Percentiles rank a stretch among this genome's conserved stretches.
Evolutionary conservation across 139 green algal species (phyloP).

Genomic region (Nannochloris sp.): DNA sequence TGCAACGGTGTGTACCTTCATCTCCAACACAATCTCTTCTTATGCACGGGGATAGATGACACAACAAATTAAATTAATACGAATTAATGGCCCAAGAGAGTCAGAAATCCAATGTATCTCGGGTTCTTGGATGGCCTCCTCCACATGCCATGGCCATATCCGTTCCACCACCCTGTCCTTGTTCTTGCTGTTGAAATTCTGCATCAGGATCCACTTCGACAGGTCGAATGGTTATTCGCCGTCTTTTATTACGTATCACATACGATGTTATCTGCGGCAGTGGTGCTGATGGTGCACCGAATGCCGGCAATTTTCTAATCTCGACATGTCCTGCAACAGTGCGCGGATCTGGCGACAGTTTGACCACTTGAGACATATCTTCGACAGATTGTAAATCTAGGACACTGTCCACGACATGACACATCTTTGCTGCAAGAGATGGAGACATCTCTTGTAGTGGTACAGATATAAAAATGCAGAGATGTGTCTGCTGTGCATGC

Average conservation of each 20-base stretch:
- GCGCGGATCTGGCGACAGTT: slow-evolving; percentile 39
- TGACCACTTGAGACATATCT: slow-evolving; percentile 47
- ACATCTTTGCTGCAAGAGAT: slow-evolving; percentile 23
- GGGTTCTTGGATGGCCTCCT: background rate
- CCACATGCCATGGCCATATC: background rate
- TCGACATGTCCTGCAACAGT: slow-evolving; percentile 46
- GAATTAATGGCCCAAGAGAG: no score
- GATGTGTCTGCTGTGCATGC: slow-evolving; percentile 8
- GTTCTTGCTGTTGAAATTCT: slow-evolving; percentile 15
- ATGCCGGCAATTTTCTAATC: slow-evolving; percentile 39
- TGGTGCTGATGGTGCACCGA: slow-evolving; percentile 33
- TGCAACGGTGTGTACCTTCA: no score
- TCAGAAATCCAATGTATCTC: no score
- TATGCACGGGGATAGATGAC: no score
- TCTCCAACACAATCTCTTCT: no score
- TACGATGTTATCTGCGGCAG: slow-evolving; percentile 35
- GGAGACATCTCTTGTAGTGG: slow-evolving; percentile 16
- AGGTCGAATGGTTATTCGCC: slow-evolving; percentile 39
- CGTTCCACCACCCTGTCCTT: background rate
- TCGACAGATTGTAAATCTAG: slow-evolving; percentile 43
- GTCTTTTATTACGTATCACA: slow-evolving; percentile 49
- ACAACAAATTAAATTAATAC: no score
- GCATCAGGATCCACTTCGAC: slow-evolving; percentile 58
- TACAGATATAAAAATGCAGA: slow-evolving; percentile 26
- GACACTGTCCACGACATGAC: slow-evolving; percentile 51